Evolutionary conservation across 306 rosid genomes (phyloP).

Genomic region (Crataegus laevigata): DNA sequence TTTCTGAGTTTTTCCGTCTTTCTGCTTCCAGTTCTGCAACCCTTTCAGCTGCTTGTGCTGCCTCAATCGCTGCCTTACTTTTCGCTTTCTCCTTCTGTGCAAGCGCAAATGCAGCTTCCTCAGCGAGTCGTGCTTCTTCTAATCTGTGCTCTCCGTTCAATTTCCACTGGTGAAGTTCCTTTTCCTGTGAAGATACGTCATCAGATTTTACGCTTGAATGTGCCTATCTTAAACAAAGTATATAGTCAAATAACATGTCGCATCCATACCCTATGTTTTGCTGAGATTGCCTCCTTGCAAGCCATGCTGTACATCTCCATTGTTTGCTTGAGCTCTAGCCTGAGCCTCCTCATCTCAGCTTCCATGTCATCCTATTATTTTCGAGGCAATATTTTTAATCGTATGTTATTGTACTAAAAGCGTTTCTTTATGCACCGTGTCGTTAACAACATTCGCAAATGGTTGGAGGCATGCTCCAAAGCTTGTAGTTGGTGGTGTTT

Average conservation of each 20-base stretch:
- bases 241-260: not conserved
- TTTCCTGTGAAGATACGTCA: conserved; percentile 30
- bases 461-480: not conserved
- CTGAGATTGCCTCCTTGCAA: conserved; percentile 69
- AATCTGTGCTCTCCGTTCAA: conserved; percentile 46
- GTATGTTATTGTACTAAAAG: not conserved
- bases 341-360: conserved; percentile 78
- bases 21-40: conserved; percentile 53
- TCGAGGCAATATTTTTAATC: conserved; percentile 2
- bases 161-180: conserved; percentile 69
- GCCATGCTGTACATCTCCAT: conserved; percentile 89
- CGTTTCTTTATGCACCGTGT: not conserved
- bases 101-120: conserved; percentile 50
- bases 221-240: not conserved
- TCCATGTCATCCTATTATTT: conserved; percentile 60
- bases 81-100: conserved; percentile 58
- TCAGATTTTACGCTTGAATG: not conserved
- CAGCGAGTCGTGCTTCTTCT: conserved; percentile 40
- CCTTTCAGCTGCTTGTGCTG: conserved; percentile 55
- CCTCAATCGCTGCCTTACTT: conserved; percentile 49
- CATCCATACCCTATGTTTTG: conserved; percentile 53
- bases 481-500: too few species aligned
- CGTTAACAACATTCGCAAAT: not conserved
- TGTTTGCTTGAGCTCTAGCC: conserved; percentile 76
- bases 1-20: conserved; percentile 42